phyloP scores from a whole-genome alignment of 1,139 yeast genomes.

The Lizanozyma gosingica region DNA sequence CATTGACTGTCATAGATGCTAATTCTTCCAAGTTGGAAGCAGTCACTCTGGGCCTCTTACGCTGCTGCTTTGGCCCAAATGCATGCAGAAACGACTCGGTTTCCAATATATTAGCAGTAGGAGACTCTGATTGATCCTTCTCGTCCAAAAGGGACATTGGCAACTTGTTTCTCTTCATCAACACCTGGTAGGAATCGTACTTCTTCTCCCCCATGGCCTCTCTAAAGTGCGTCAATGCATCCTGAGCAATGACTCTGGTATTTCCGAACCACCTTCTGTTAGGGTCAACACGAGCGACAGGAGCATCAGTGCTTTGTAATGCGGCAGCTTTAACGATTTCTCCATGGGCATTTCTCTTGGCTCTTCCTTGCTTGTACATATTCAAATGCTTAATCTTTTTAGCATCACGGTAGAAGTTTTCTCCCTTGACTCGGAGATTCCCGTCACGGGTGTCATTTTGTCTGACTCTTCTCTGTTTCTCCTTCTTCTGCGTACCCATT shows the following conservation, averaged over 20 bases:
- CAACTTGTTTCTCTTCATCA: conserved; percentile 79
- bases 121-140: conserved; percentile 62
- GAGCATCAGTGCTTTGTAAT: conserved; percentile 80
- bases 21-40: conserved; percentile 78
- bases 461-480: conserved; percentile 75
- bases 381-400: conserved; percentile 82
- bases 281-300: conserved; percentile 91
- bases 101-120: conserved; percentile 73
- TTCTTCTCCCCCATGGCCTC: conserved; percentile 88
- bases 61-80: conserved; percentile 92
- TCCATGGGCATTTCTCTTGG: conserved; percentile 79
- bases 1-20: conserved; percentile 52
- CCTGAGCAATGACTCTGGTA: conserved; percentile 95
- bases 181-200: conserved; percentile 80
- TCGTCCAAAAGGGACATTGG: conserved; percentile 96
- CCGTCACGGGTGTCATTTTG: conserved; percentile 82
- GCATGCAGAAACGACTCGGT: conserved; percentile 77
- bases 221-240: conserved; percentile 88
- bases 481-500: conserved; percentile 94
- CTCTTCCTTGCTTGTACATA: conserved; percentile 90
- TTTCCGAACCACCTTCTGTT: conserved; percentile 97
- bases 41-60: conserved; percentile 75
- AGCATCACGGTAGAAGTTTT: conserved; percentile 92
- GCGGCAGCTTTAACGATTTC: conserved; percentile 82
- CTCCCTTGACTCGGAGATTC: conserved; percentile 90